Evolutionary conservation across 2,329 filamentous ascomycete species (phyloP), one percentile per base, ranked within the genome.

Genomic region (Sporothrix euskadiensis): DNA sequence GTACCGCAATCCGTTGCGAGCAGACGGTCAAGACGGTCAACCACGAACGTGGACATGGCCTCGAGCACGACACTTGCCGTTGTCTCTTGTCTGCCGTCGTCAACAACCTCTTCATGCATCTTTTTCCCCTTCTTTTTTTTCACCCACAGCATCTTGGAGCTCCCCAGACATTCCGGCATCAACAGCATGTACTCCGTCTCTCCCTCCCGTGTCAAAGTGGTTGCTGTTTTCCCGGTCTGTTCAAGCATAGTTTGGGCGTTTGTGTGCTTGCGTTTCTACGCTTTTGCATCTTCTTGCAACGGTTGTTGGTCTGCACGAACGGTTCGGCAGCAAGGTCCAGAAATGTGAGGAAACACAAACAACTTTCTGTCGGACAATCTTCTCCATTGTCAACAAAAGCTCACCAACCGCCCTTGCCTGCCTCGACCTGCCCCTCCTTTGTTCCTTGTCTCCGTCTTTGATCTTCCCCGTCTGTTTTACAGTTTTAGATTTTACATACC

Each of bases 341-440:
- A 30, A 32, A 32, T 61, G 57, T 22, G 61, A 19, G n/a, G 39
- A 47, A 14, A 47, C 52, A 30, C 61, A 47, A 49, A 49, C 10
- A 4, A 6, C 26, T 19, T 47, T 66, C 61, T 66, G n/a, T 39
- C n/a, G 61, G 22, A 66, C 61, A 26, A 47, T 66, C 39, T n/a
- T 65, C 61, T 44, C 39, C 39, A 26, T 61, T 44, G 22, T 65
- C 61, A 65, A 65, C 61, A 44, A 65, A 39, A 41, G 30, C 30
- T 19, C 59, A 26, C 14, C 39, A 10, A 14, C 52, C 19, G 39
- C 35, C 59, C 35, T 39, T n/a, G 6, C 7, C 10, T 41, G 57
- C 9, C 57, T 10, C n/a, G 3, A 26, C 35, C 59, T 65, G 59
- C 59, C 59, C 59, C 59, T 65, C 59, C 19, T 26, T 44, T 44